phyloP scores from a whole-genome alignment of 2,329 filamentous ascomycete species.

The Achaetomium macrosporum region DNA sequence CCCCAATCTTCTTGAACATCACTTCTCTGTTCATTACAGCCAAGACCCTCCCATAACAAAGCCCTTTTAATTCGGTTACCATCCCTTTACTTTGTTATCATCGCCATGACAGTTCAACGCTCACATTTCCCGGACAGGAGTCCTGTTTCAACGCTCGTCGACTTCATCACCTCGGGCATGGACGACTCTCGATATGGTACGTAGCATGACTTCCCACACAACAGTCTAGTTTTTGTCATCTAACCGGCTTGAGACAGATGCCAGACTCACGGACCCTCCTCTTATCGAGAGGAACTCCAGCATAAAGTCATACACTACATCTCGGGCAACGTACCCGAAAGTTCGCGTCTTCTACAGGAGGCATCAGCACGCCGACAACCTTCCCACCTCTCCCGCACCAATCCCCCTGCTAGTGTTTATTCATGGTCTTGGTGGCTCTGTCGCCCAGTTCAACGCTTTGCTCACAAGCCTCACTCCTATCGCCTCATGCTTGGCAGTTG shows the following conservation, averaged over 20 bases:
- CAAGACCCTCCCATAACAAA: too few relatives aligned
- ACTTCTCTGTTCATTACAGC: too few relatives aligned
- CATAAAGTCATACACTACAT: constrained; percentile 66
- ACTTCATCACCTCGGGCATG: background rate
- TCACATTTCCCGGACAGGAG: background rate
- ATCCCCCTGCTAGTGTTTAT: constrained; percentile 85
- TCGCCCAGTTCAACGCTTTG: constrained; percentile 79
- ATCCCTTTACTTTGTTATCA: too few relatives aligned
- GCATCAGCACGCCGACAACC: constrained; percentile 75
- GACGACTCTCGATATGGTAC: constrained; percentile 11
- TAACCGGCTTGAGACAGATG: constrained; percentile 24
- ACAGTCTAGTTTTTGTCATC: background rate
- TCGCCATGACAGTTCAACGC: too few relatives aligned
- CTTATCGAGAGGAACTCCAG: constrained; percentile 72
- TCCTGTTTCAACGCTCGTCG: background rate
- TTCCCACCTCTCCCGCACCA: constrained; percentile 65
- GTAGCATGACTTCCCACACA: background rate
- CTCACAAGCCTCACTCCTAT: constrained; percentile 76
- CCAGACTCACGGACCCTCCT: constrained; percentile 63
- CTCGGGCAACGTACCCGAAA: constrained; percentile 61
- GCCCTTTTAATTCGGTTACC: too few relatives aligned
- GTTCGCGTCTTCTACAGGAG: constrained; percentile 78
- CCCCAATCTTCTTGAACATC: too few relatives aligned
- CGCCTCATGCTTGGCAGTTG: constrained; percentile 79
- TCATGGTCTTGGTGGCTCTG: constrained; percentile 87